phyloP scores from a whole-genome alignment of 2,329 filamentous ascomycete species.

The Colletotrichum trifolii region DNA sequence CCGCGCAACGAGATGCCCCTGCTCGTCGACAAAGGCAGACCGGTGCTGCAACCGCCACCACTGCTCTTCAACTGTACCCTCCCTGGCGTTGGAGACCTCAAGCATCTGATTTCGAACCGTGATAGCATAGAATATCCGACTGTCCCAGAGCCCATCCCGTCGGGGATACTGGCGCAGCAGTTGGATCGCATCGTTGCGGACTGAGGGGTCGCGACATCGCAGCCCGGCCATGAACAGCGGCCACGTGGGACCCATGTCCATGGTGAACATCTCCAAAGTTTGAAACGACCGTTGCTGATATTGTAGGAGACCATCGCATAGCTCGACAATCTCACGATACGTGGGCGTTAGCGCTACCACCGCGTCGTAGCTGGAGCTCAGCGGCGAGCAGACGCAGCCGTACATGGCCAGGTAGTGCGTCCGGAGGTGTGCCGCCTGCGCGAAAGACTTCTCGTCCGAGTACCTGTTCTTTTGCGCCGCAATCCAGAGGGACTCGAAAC shows the following conservation, averaged over 20 bases:
- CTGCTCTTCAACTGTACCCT: conserved; percentile 38
- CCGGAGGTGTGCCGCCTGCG: conserved; percentile 40
- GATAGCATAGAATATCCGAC: conserved; percentile 38
- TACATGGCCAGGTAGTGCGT: conserved; percentile 42
- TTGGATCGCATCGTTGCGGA: conserved; percentile 41
- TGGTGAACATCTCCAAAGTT: conserved; percentile 40
- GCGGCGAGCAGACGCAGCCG: conserved; percentile 38
- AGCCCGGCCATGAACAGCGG: conserved; percentile 41
- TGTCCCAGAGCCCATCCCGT: conserved; percentile 45
- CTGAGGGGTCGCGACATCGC: conserved; percentile 40
- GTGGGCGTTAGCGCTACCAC: conserved; percentile 41
- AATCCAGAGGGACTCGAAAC: conserved; percentile 41
- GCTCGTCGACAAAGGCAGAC: conserved; percentile 27
- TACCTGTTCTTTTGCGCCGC: conserved; percentile 22
- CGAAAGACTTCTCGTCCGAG: conserved; percentile 39
- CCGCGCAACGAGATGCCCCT: conserved; percentile 18
- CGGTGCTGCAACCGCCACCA: conserved; percentile 37
- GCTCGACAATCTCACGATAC: conserved; percentile 43
- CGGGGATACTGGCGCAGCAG: conserved; percentile 41
- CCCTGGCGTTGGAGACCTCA: conserved; percentile 38
- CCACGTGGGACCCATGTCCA: conserved; percentile 44
- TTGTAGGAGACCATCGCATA: conserved; percentile 39
- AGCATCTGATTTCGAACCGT: conserved; percentile 33
- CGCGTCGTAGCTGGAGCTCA: conserved; percentile 39
- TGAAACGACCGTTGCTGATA: conserved; percentile 28